Percentiles rank a stretch among this genome's conserved stretches.
Evolutionary conservation across 1,139 yeast species (phyloP).

Genomic region (Diutina siamensis): DNA sequence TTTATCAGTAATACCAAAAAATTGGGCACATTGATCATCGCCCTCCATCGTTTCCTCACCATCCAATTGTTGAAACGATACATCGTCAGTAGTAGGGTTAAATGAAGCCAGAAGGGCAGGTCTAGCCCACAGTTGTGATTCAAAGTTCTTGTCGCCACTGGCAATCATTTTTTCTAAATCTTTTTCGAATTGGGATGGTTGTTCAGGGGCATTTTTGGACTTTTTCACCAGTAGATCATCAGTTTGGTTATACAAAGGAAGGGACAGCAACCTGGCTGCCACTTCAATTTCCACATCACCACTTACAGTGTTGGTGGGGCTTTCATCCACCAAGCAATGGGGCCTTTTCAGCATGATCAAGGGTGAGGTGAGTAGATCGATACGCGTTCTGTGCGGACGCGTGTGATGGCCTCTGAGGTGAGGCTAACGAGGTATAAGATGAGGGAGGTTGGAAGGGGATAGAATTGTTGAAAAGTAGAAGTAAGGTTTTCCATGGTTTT

Average conservation of each 20-base stretch:
- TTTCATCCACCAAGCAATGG: background rate
- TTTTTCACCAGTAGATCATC: background rate
- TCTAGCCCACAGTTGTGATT: slow-evolving; percentile 53
- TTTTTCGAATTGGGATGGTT: slow-evolving; percentile 36
- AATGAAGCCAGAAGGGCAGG: slow-evolving; percentile 31
- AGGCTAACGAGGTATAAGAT: too few species aligned
- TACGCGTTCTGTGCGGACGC: background rate
- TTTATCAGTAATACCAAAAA: slow-evolving; percentile 83
- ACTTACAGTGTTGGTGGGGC: background rate
- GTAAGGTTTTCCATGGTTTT: too few species aligned
- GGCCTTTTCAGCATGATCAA: background rate
- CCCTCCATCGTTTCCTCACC: slow-evolving; percentile 70
- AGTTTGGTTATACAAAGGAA: background rate
- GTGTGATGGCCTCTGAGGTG: too few species aligned
- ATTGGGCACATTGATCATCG: slow-evolving; percentile 56
- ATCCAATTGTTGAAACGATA: slow-evolving; percentile 84
- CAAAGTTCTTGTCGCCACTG: slow-evolving; percentile 20
- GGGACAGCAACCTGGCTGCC: background rate
- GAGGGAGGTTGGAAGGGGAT: too few species aligned
- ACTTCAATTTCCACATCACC: background rate
- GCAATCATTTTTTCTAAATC: slow-evolving; percentile 52
- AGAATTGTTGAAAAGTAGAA: too few species aligned
- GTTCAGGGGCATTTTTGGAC: background rate
- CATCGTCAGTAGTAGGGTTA: slow-evolving; percentile 36
- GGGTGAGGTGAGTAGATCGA: background rate